Percentiles rank a stretch among this genome's conserved stretches.
Evolutionary conservation across 1,284 basidiomycete genomes (phyloP).

Genomic region (Schizophyllum amplum): DNA sequence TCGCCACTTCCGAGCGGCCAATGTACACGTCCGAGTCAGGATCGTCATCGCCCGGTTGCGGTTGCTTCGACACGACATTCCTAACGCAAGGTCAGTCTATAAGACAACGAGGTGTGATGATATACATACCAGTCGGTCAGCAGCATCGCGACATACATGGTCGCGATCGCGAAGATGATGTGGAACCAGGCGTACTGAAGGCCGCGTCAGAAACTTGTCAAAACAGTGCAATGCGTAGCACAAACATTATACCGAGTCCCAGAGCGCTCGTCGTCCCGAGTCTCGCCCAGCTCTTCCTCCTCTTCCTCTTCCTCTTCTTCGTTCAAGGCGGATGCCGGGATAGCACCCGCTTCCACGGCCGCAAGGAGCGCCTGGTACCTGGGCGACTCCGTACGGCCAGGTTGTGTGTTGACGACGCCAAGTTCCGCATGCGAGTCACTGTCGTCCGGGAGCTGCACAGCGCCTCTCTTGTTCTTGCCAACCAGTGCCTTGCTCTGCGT

Average conservation of each 20-base stretch:
- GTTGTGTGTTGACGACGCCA: slow-evolving; percentile 78
- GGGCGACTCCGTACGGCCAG: slow-evolving; percentile 78
- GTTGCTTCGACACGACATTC: slow-evolving; percentile 62
- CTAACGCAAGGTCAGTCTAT: slow-evolving; percentile 28
- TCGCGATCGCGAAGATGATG: slow-evolving; percentile 90
- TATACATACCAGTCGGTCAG: slow-evolving; percentile 89
- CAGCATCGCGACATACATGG: slow-evolving; percentile 99
- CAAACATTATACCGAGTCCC: slow-evolving; percentile 95
- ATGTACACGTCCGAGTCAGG: slow-evolving; percentile 83
- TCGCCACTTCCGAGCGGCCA: slow-evolving; percentile 89
- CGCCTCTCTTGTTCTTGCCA: slow-evolving; percentile 57
- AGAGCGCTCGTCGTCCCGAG: slow-evolving; percentile 86
- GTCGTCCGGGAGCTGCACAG: slow-evolving; percentile 54
- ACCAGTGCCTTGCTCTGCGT: slow-evolving; percentile 90
- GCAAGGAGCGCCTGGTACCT: slow-evolving; percentile 93
- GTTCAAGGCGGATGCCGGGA: slow-evolving; percentile 88
- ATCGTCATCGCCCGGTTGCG: slow-evolving; percentile 34
- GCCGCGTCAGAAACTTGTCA: not conserved
- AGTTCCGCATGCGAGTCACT: slow-evolving; percentile 53
- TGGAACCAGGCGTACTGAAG: slow-evolving; percentile 96
- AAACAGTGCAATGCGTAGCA: not conserved
- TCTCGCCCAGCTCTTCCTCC: slow-evolving; percentile 64
- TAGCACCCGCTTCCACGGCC: slow-evolving; percentile 92
- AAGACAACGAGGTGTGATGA: slow-evolving; percentile 5
- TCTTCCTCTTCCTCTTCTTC: slow-evolving; percentile 79